These are phyloP conservation scores for Eremothecium sinecaudum DNA, from an alignment of 1,139 yeast genomes.

Conservation along the genomic window DNA sequence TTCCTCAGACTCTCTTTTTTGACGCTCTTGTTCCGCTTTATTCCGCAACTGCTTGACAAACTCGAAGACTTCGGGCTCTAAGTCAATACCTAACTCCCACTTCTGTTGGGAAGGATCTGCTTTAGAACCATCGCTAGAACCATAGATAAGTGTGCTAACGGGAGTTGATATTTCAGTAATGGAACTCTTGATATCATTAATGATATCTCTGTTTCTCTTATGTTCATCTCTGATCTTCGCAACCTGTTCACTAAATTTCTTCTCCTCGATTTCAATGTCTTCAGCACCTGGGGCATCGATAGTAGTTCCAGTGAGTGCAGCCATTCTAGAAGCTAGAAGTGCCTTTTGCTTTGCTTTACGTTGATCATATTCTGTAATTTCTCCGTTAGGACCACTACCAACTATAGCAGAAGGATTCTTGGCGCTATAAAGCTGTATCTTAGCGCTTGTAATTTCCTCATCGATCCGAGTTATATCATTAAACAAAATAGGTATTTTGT, in stretches of 20 bases:
- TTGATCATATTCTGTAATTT: constrained; percentile 70
- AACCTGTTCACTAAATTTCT: constrained; percentile 46
- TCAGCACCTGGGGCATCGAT: constrained; percentile 38
- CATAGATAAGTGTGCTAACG: constrained; percentile 39
- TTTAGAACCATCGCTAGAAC: constrained; percentile 34
- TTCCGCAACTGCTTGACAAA: constrained; percentile 50
- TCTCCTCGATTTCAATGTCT: constrained; percentile 45
- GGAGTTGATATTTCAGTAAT: constrained; percentile 64
- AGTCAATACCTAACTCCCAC: constrained; percentile 83
- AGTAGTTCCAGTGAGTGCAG: constrained; percentile 76
- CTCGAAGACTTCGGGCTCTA: constrained; percentile 54
- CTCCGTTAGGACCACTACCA: constrained; percentile 83
- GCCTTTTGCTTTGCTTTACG: constrained; percentile 74
- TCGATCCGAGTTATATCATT: constrained; percentile 54
- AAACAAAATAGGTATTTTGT: constrained; percentile 60
- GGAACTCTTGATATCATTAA: constrained; percentile 65
- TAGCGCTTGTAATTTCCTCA: constrained; percentile 56
- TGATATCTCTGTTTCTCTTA: constrained; percentile 45
- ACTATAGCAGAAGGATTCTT: constrained; percentile 58
- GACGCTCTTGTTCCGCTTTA: constrained; percentile 17
- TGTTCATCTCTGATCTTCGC: constrained; percentile 48
- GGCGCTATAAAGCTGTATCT: constrained; percentile 54
- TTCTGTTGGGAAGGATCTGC: constrained; percentile 36
- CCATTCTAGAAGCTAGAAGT: constrained; percentile 73
- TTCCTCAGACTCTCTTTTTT: too few relatives aligned